Evolutionary conservation across 2,329 filamentous ascomycete genomes (phyloP).

Genomic region (Emydomyces testavorans): DNA sequence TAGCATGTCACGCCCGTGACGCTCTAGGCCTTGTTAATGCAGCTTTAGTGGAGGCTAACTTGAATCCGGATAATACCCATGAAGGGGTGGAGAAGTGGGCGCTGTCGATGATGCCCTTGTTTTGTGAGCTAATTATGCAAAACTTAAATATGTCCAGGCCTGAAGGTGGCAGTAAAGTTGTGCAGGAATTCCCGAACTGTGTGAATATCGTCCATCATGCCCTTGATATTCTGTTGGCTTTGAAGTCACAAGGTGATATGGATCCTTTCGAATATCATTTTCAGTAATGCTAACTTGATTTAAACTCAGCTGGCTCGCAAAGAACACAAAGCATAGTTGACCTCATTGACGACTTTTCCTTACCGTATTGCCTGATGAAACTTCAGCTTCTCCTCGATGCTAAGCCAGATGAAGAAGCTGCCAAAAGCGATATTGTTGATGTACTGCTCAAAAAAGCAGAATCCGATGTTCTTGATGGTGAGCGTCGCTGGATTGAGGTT

Average conservation of each 20-base stretch:
- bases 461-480: slow-evolving; percentile 25
- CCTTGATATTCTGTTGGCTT: slow-evolving; percentile 26
- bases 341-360: slow-evolving; percentile 33
- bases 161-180: slow-evolving; percentile 24
- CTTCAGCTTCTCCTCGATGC: slow-evolving; percentile 31
- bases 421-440: slow-evolving; percentile 28
- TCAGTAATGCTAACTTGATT: not conserved
- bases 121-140: slow-evolving; percentile 28
- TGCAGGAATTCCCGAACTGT: slow-evolving; percentile 22
- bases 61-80: not conserved
- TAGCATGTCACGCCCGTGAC: slow-evolving; percentile 26
- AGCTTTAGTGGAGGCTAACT: slow-evolving; percentile 18
- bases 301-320: slow-evolving; percentile 16
- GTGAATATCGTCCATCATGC: slow-evolving; percentile 23
- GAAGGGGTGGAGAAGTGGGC: slow-evolving; percentile 3
- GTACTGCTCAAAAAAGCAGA: slow-evolving; percentile 33
- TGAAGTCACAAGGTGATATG: slow-evolving; percentile 17
- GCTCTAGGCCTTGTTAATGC: slow-evolving; percentile 27
- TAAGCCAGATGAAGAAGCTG: slow-evolving; percentile 19
- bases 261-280: not conserved
- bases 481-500: slow-evolving; percentile 31
- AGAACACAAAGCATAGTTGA: slow-evolving; percentile 29
- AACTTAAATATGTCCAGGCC: slow-evolving; percentile 23
- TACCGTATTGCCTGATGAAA: slow-evolving; percentile 35
- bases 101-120: slow-evolving; percentile 22